Evolutionary conservation across 257 asterid species (phyloP), one percentile per base, ranked within the genome.

Genomic region (Rauvolfia tetraphylla): DNA sequence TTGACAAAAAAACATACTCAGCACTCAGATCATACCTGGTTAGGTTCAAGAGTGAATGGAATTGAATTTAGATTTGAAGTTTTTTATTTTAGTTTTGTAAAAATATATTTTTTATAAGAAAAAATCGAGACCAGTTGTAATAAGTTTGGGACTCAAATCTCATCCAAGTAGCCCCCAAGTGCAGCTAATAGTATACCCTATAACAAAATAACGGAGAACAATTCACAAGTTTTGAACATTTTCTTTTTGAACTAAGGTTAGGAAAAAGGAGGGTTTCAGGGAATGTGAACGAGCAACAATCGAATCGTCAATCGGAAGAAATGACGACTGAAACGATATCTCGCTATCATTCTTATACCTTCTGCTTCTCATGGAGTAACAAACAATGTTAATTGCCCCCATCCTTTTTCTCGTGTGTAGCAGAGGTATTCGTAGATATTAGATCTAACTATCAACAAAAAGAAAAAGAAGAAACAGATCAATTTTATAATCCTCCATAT

Each of bases 231-330:
- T 22, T 34, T 14, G 5, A 41, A 3, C 8, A 3, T 41, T 41
- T 8, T 17, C 39, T 44, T 5, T 18, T n/a, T 5, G 36, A 22
- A 1, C n/a, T n/a, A 5, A 67, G 36, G 10, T 17, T 4, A 15
- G 7, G 23, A 48, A 6, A 42, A 71, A 41, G 25, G 12, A 27
- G 49, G 8, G 13, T 22, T 15, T 1, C 18, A 46, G 20, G 22
- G 17, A 51, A 82, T 93, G 97, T 93, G 84, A 92, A 91, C 85
- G 92, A 93, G 97, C 98, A 93, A 93, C 98, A 93, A 93, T 91
- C 97, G 76, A 81, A 87, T 80, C 98, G 96, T 76, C 92, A 86
- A 93, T 54, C 76, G 29, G 23, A 66, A 75, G 13, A 82, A 83
- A 79, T 85, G 86, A 90, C 91, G 97, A 87, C 84, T 76, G 97